These are phyloP conservation scores for Botrytis tulipae DNA, from an alignment of 2,329 filamentous ascomycete species.

Conservation along the genomic window DNA sequence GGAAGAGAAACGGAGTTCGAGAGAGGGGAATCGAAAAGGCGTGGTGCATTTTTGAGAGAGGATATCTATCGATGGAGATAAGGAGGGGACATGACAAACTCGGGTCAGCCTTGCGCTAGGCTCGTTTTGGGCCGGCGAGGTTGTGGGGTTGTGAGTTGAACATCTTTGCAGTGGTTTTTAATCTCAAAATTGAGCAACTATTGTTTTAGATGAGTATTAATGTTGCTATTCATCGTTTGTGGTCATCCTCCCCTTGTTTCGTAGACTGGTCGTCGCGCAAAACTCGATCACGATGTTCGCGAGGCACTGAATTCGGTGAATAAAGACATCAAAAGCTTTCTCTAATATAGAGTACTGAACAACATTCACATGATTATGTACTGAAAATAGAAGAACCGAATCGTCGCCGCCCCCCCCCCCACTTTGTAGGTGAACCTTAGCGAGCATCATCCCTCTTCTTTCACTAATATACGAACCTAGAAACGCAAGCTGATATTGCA, in stretches of 20 bases:
- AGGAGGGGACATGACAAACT: slow-evolving; percentile 14
- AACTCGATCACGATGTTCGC: background rate
- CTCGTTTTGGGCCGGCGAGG: background rate
- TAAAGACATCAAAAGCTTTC: background rate
- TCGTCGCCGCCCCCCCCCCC: background rate
- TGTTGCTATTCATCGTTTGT: background rate
- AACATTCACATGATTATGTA: background rate
- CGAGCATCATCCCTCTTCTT: background rate
- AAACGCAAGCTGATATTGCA: background rate
- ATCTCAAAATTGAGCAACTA: background rate
- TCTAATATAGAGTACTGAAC: background rate
- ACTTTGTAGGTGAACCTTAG: background rate
- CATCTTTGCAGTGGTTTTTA: background rate
- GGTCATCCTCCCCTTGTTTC: background rate
- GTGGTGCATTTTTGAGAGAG: slow-evolving; percentile 12
- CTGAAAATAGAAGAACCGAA: background rate
- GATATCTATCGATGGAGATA: slow-evolving; percentile 5
- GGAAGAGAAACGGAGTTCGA: background rate
- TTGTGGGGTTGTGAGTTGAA: background rate
- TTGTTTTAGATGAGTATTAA: background rate
- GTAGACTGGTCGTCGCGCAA: background rate
- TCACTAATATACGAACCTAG: background rate
- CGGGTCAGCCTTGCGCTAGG: slow-evolving; percentile 9
- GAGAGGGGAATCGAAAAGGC: background rate
- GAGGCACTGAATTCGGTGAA: too few relatives aligned